Conservation (phyloP, 768 basidiomycete species). For the Lactarius indigo region DNA sequence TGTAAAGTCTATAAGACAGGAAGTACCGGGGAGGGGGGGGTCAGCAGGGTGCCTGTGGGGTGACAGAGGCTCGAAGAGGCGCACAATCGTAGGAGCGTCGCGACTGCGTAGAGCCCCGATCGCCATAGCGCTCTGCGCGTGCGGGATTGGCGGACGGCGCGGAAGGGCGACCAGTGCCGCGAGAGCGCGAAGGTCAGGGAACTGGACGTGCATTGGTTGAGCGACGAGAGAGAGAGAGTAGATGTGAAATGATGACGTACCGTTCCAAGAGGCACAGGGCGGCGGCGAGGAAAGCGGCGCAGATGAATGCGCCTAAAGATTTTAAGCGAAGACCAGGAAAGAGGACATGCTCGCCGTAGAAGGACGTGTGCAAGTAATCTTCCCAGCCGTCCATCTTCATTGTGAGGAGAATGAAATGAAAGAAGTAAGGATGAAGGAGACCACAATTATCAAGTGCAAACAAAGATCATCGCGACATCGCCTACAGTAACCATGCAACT, state of each 20-base stretch:
- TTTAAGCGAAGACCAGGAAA: constrained; percentile 41
- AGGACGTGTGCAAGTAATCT: constrained; percentile 42
- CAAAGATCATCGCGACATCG: background rate
- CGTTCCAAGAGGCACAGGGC: constrained; percentile 55
- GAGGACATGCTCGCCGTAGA: constrained; percentile 46
- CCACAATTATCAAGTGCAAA: background rate
- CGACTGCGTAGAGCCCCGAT: constrained; percentile 50
- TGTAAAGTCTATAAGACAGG: constrained; percentile 49
- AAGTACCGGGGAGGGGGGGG: background rate
- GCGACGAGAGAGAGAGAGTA: background rate
- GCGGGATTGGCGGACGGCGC: constrained; percentile 39
- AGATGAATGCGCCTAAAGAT: constrained; percentile 47
- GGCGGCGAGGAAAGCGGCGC: constrained; percentile 43
- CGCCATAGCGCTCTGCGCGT: constrained; percentile 50
- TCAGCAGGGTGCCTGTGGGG: background rate
- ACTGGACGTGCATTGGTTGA: constrained; percentile 33
- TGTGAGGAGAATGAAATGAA: background rate
- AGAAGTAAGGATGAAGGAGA: background rate
- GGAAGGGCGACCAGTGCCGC: constrained; percentile 46
- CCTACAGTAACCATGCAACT: background rate
- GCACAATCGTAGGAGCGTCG: constrained; percentile 61
- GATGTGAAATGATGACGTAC: constrained; percentile 34
- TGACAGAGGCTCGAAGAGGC: constrained; percentile 26
- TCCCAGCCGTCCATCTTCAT: constrained; percentile 45
- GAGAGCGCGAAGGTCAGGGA: constrained; percentile 47